phyloP scores from a whole-genome alignment of 2,329 filamentous ascomycete genomes.

The Ilyonectria mors-panacis region DNA sequence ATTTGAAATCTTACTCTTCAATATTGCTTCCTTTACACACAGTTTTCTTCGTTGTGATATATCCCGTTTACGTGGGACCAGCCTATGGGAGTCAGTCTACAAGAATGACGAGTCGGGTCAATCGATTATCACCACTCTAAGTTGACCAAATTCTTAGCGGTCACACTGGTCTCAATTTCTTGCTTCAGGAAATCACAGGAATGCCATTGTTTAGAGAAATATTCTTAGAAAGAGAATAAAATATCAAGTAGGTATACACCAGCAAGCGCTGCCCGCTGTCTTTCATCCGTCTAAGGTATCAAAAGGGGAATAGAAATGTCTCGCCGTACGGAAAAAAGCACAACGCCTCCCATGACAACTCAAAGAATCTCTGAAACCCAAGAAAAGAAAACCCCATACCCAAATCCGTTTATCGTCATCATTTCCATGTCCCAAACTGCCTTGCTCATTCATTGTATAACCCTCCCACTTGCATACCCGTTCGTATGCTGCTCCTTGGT shows the following conservation, averaged over 20 bases:
- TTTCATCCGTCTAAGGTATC: constrained; percentile 31
- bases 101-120: no score
- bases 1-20: background rate
- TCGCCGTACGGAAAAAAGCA: constrained; percentile 1
- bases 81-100: no score
- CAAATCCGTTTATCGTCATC: background rate
- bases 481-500: background rate
- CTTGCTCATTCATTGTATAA: background rate
- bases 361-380: constrained; percentile 2
- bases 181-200: background rate
- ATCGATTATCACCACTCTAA: no score
- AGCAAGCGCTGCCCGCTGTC: constrained; percentile 4
- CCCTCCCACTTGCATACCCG: background rate
- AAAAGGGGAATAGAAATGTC: constrained; percentile 15
- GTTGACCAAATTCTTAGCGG: no score
- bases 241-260: constrained; percentile 22
- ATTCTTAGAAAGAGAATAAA: constrained; percentile 7
- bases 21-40: background rate
- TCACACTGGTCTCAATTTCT: background rate
- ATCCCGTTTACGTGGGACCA: no score
- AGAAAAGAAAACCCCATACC: constrained; percentile 6
- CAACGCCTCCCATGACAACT: background rate
- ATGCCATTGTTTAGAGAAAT: background rate
- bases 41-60: background rate
- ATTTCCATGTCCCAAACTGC: background rate